phyloP scores from a whole-genome alignment of 306 rosid species.

The Vigna radiata region DNA sequence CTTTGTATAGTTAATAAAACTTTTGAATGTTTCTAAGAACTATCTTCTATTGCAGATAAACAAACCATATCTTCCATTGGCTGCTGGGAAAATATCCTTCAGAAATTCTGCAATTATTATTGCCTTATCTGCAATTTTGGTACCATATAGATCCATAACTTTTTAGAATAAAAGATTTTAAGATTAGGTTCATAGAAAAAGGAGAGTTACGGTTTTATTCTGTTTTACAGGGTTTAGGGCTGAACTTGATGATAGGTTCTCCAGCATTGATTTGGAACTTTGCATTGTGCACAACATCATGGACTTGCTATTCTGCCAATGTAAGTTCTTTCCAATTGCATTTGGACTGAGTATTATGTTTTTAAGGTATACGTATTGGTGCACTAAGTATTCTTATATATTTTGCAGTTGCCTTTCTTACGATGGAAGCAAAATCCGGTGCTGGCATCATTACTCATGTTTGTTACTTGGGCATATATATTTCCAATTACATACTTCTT shows the following conservation, averaged over 20 bases:
- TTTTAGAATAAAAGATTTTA: background rate
- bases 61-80: slow-evolving; percentile 69
- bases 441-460: background rate
- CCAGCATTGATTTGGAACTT: background rate
- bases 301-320: background rate
- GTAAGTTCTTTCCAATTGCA: background rate
- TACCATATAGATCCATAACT: background rate
- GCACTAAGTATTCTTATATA: no score
- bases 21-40: slow-evolving; percentile 3
- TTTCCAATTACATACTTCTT: background rate
- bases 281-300: background rate
- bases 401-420: background rate
- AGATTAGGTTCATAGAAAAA: background rate
- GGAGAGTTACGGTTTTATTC: background rate
- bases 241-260: background rate
- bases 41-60: slow-evolving; percentile 64
- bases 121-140: background rate
- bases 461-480: background rate
- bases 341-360: background rate
- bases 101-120: background rate
- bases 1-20: background rate
- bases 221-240: background rate
- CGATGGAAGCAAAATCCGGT: background rate
- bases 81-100: background rate
- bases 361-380: no score